phyloP scores from a whole-genome alignment of 1,139 yeast species.

The Pichia sorboxylosa region DNA sequence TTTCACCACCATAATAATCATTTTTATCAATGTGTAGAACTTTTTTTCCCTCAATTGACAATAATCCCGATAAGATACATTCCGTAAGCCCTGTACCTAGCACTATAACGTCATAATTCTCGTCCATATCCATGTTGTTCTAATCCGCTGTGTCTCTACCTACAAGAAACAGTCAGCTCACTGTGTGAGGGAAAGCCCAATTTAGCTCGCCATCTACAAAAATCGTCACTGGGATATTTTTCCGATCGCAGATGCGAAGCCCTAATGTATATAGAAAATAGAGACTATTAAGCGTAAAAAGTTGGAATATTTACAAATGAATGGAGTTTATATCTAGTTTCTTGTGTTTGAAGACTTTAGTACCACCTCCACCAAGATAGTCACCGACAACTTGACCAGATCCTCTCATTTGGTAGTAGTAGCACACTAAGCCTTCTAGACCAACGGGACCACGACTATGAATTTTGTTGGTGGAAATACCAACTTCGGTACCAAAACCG shows the following conservation, averaged over 20 bases:
- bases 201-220: too few species aligned
- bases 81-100: conserved; percentile 87
- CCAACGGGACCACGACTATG: conserved; percentile 99
- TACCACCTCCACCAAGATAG: conserved; percentile 88
- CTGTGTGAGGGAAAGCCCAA: too few species aligned
- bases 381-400: conserved; percentile 87
- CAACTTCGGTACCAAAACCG: conserved; percentile 98
- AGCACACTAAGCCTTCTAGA: conserved; percentile 88
- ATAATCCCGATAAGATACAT: conserved; percentile 85
- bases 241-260: too few species aligned
- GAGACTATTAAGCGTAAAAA: too few species aligned
- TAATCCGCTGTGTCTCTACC: too few species aligned
- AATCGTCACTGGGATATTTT: too few species aligned
- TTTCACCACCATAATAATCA: conserved; percentile 84
- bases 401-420: conserved; percentile 88
- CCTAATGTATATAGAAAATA: too few species aligned
- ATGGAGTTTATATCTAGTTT: conserved; percentile 25
- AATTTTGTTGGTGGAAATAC: conserved; percentile 90
- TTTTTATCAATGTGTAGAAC: conserved; percentile 94
- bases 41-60: conserved; percentile 94
- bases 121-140: conserved; percentile 84
- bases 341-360: conserved; percentile 65
- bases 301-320: not conserved
- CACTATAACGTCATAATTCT: conserved; percentile 87
- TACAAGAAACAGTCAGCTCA: too few species aligned